Conservation (phyloP, 2,329 filamentous ascomycete species). For the Epichloe festucae region DNA sequence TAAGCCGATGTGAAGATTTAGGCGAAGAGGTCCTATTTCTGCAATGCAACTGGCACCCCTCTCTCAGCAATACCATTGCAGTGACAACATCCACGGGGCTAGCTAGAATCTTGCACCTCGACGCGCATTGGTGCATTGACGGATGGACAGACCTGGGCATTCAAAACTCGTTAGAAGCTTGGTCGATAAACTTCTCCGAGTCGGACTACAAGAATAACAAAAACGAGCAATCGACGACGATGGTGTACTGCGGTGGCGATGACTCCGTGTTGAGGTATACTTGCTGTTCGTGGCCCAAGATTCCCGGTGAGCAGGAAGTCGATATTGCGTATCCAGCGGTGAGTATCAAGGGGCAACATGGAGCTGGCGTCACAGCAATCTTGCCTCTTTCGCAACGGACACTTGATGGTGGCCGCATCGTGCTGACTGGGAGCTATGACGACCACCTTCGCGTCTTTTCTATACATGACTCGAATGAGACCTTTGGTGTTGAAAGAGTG, state of each 20-base stretch:
- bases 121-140: slow-evolving; percentile 26
- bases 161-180: slow-evolving; percentile 52
- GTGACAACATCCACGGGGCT: slow-evolving; percentile 59
- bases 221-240: slow-evolving; percentile 17
- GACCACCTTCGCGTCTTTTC: slow-evolving; percentile 61
- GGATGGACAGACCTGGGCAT: slow-evolving; percentile 26
- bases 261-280: slow-evolving; percentile 49
- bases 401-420: slow-evolving; percentile 35
- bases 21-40: slow-evolving; percentile 51
- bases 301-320: slow-evolving; percentile 7
- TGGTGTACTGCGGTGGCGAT: slow-evolving; percentile 60
- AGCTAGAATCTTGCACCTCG: slow-evolving; percentile 42
- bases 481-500: slow-evolving; percentile 28
- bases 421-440: slow-evolving; percentile 87
- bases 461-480: slow-evolving; percentile 27
- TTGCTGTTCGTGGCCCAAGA: slow-evolving; percentile 17
- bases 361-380: slow-evolving; percentile 81
- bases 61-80: slow-evolving; percentile 40
- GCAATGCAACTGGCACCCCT: slow-evolving; percentile 62
- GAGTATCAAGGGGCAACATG: slow-evolving; percentile 39
- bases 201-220: slow-evolving; percentile 3
- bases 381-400: slow-evolving; percentile 45
- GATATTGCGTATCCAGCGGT: slow-evolving; percentile 10
- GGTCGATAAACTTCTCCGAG: slow-evolving; percentile 53
- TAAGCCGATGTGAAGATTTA: slow-evolving; percentile 34